Percentiles rank a stretch among this genome's conserved stretches.
Conservation (phyloP, 805 yeast species). For the Candida silvatica region DNA sequence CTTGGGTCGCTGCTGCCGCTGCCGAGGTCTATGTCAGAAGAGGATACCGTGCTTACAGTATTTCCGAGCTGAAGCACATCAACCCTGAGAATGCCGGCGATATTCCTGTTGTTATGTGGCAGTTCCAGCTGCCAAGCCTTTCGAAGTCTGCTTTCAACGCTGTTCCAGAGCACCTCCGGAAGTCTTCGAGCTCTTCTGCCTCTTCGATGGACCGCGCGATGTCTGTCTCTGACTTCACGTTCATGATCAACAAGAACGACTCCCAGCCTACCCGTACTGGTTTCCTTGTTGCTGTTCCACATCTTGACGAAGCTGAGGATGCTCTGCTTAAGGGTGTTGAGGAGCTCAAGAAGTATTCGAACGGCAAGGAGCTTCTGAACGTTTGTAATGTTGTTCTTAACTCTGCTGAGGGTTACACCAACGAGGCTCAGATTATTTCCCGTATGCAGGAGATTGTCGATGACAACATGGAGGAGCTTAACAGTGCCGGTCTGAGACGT, state of each 20-base stretch:
- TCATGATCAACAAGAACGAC: constrained; percentile 61
- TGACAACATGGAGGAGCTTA: constrained; percentile 62
- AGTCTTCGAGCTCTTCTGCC: constrained; percentile 20
- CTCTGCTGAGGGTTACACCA: constrained; percentile 62
- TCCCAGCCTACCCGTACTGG: constrained; percentile 76
- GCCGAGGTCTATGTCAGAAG: constrained; percentile 95
- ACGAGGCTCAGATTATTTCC: constrained; percentile 59
- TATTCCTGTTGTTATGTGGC: constrained; percentile 76
- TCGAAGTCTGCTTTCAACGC: constrained; percentile 69
- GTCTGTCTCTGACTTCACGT: constrained; percentile 87
- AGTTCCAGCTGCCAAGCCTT: constrained; percentile 73
- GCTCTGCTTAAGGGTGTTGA: constrained; percentile 69
- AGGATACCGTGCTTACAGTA: constrained; percentile 92
- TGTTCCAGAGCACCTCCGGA: constrained; percentile 39
- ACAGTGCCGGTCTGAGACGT: constrained; percentile 76
- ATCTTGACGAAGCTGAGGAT: constrained; percentile 87
- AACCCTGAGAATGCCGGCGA: constrained; percentile 34
- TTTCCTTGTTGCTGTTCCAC: constrained; percentile 69
- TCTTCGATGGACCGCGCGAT: constrained; percentile 68
- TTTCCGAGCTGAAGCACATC: constrained; percentile 65
- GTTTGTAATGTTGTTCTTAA: constrained; percentile 77
- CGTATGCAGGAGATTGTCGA: constrained; percentile 58
- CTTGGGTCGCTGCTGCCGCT: constrained; percentile 90
- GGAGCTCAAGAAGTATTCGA: constrained; percentile 15
- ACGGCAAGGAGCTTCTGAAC: constrained; percentile 32